Percentiles rank a stretch among this genome's conserved stretches.
Conservation (phyloP, 2,329 filamentous ascomycete species). For the Penicillium sp. region DNA sequence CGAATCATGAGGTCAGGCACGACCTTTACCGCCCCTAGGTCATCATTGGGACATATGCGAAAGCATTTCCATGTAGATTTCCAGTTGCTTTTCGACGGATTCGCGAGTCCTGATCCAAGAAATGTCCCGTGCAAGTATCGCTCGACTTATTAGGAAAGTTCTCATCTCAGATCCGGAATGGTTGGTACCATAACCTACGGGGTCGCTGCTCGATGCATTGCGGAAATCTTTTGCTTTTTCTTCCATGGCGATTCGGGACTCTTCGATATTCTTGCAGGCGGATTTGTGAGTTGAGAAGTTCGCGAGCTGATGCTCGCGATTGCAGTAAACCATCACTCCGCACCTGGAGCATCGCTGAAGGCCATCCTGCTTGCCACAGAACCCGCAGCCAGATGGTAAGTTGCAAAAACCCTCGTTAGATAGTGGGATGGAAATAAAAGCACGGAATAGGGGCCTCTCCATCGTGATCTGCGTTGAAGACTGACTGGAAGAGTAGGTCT, state of each 20-base stretch:
- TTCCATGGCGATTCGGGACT: neutral
- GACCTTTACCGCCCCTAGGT: neutral
- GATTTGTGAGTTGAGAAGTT: neutral
- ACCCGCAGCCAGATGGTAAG: neutral
- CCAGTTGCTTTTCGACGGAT: neutral
- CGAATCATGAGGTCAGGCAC: neutral
- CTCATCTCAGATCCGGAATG: neutral
- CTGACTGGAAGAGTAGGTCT: too few species aligned
- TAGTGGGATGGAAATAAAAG: too few species aligned
- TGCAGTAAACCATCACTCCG: neutral
- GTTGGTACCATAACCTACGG: neutral
- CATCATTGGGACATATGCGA: neutral
- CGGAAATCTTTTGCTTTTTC: neutral
- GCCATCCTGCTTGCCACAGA: neutral
- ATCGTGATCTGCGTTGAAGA: too few species aligned
- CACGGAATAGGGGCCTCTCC: too few species aligned
- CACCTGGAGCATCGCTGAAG: neutral
- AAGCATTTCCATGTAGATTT: neutral
- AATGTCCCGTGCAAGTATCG: neutral
- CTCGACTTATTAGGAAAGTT: neutral
- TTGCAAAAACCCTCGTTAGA: too few species aligned
- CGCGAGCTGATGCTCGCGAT: neutral
- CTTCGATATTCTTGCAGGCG: neutral
- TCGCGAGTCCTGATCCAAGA: neutral
- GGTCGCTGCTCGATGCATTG: neutral